Percentiles rank a stretch among this genome's conserved stretches.
Conservation (phyloP, 2,329 filamentous ascomycete species). For the Westerdykella aurantiaca region DNA sequence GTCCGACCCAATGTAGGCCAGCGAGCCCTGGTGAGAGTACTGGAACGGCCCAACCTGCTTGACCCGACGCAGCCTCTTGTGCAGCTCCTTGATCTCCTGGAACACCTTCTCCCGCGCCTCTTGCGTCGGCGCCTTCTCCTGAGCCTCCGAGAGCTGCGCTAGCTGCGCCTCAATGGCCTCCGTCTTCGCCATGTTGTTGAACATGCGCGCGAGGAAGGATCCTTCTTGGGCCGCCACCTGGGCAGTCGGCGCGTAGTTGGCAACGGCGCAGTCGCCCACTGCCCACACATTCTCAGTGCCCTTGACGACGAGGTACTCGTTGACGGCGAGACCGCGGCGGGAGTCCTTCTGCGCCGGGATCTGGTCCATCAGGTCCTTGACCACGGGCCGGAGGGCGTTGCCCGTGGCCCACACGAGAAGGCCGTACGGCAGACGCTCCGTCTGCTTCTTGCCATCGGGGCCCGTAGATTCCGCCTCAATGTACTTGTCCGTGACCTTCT, state of each 20-base stretch:
- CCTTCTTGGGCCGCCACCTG: conserved; percentile 97
- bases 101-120: conserved; percentile 54
- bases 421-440: conserved; percentile 82
- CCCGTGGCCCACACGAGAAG: conserved; percentile 97
- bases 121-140: conserved; percentile 62
- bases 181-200: conserved; percentile 99
- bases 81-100: conserved; percentile 75
- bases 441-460: conserved; percentile 77
- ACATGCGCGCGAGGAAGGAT: conserved; percentile 86
- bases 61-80: conserved; percentile 80
- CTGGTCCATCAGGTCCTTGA: conserved; percentile 85
- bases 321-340: conserved; percentile 88
- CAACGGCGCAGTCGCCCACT: conserved; percentile 92
- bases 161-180: conserved; percentile 75
- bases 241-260: conserved; percentile 94
- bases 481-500: conserved; percentile 86
- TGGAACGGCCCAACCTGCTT: conserved; percentile 97
- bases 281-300: conserved; percentile 97
- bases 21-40: conserved; percentile 93
- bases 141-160: conserved; percentile 56
- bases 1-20: conserved; percentile 97
- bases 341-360: conserved; percentile 95
- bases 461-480: conserved; percentile 83
- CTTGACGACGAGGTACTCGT: conserved; percentile 98
- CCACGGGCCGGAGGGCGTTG: conserved; percentile 82